phyloP scores from a whole-genome alignment of 2,329 filamentous ascomycete species.

The Aschersonia sp. region DNA sequence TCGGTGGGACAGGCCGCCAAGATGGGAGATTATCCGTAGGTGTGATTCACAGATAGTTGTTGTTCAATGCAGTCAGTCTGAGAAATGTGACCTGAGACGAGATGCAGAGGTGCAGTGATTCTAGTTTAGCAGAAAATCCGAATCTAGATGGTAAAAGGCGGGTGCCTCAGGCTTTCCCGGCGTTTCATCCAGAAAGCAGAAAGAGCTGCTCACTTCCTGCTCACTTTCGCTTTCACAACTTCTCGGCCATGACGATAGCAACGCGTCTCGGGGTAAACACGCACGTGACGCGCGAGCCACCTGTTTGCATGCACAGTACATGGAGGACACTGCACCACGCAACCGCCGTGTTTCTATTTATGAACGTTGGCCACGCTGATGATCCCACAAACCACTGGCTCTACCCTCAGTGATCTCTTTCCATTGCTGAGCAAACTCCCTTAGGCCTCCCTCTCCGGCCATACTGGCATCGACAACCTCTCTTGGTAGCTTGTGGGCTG shows the following conservation, averaged over 20 bases:
- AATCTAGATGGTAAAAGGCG: background rate
- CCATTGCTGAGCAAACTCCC: constrained; percentile 69
- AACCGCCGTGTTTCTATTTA: background rate
- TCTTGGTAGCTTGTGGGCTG: constrained; percentile 85
- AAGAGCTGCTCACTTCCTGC: constrained; percentile 5
- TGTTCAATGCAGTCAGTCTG: background rate
- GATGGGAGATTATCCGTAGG: background rate
- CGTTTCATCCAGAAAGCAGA: constrained; percentile 1
- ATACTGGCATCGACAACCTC: constrained; percentile 68
- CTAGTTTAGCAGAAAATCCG: too few relatives aligned
- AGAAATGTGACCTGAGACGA: too few relatives aligned
- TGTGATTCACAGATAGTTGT: background rate
- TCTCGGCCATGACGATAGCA: background rate
- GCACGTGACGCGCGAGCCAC: background rate
- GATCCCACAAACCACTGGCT: constrained; percentile 24
- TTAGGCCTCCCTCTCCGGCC: constrained; percentile 58
- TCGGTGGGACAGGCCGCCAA: background rate
- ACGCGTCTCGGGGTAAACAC: background rate
- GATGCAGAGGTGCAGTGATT: too few relatives aligned
- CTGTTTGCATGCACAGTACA: background rate
- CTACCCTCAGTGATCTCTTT: constrained; percentile 37
- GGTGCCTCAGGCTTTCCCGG: constrained; percentile 3
- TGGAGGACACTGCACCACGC: too few relatives aligned
- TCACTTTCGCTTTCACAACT: constrained; percentile 3
- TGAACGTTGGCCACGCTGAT: constrained; percentile 8